Evolutionary conservation across 2,329 filamentous ascomycete species (phyloP), one percentile per base, ranked within the genome.

Genomic region (Basipetospora chlamydospora): DNA sequence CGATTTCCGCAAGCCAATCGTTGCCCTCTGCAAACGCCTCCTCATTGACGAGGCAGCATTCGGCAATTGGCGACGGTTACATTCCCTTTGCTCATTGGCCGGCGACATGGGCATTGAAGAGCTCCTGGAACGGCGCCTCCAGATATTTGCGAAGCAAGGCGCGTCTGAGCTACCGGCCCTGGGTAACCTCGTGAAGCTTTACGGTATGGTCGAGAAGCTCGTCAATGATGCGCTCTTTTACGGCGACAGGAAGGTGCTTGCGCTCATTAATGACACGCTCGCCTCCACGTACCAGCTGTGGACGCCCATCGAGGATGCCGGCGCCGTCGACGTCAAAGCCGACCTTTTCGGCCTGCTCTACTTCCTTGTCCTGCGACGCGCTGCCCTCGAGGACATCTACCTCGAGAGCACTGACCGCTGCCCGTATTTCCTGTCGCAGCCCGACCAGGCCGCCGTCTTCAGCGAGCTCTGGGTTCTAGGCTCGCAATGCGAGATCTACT

Each of bases 391-490:
- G 41, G 72, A 78, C 40, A 67, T 77, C 1, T 77, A 76, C 45
- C 56, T 71, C 10, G 73, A 77, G 48, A 68, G 74, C 1, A 72
- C 68, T 0, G 73, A 77, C 46, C 60, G 71, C 6, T 76, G 74
- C 44, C 73, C 71, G 0, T 55, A 76, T 8, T 73, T 74, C 50
- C 69, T 74, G 37, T 60, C 66, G 15, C 72, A 74, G 39, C 59
- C 70, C 2, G 73, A 77, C 39, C 73, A 78, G 49, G 72, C 73
- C 11, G 73, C 71, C 22, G 70, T 70, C 6, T 77, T 77, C 45
- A 66, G 73, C 1, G 73, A 77, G 47, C 64, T 74, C 0, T 77
- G 74, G 51, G 73, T 71, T 1, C 56, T 77, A 2, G 73, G 73
- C 1, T 77, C 73, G 3, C 67, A 72, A 37, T 78, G 73, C 46